Evolutionary conservation across 257 asterid species (phyloP), one percentile per base, ranked within the genome.

Genomic region (Nicotiana benthamiana): DNA sequence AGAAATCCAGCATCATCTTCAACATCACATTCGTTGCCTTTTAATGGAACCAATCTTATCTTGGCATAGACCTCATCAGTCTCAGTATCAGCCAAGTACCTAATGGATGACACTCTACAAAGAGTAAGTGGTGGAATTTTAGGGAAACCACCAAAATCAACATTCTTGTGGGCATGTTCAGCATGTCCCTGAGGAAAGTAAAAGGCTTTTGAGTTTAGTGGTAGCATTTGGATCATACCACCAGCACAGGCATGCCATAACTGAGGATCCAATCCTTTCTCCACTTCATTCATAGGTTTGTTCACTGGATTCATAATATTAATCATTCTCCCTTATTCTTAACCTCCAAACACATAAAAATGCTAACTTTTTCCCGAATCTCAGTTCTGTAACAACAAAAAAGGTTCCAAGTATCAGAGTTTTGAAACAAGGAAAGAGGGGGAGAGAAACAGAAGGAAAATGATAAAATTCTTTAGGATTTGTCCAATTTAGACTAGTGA

Each of bases 221-320:
- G 86, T 9, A 96, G 91, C 76, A 92, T 80, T 84, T 90, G 96
- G 43, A 91, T 96, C 96, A 93, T 90, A 9, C 98, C 97, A 34
- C 96, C 97, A 3, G 98, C 98, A 76, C 97, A 93, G 52, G 98
- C 98, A 84, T 92, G 97, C 98, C 98, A 92, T 82, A 93, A 77
- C 85, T 92, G 92, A 1, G 94, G 85, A 78, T 93, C 94, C 91
- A 92, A 85, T 81, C 86, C 53, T 75, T 87, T 92, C 20, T 89
- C 91, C 83, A 63, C 84, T 78, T 85, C 89, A 64, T 85, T 90
- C 88, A 89, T 80, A 77, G 92, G 90, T 62, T 83, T 85, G 79
- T 59, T 87, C 68, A 79, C 65, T 4, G 91, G 84, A 84, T 90
- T 85, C 93, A 92, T 92, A 26, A 91, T 88, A 75, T 89, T 87